Percentiles rank a stretch among this genome's conserved stretches.
These are phyloP conservation scores for Fusarium sp. DNA, from an alignment of 2,329 filamentous ascomycete genomes.

Conservation along the genomic window DNA sequence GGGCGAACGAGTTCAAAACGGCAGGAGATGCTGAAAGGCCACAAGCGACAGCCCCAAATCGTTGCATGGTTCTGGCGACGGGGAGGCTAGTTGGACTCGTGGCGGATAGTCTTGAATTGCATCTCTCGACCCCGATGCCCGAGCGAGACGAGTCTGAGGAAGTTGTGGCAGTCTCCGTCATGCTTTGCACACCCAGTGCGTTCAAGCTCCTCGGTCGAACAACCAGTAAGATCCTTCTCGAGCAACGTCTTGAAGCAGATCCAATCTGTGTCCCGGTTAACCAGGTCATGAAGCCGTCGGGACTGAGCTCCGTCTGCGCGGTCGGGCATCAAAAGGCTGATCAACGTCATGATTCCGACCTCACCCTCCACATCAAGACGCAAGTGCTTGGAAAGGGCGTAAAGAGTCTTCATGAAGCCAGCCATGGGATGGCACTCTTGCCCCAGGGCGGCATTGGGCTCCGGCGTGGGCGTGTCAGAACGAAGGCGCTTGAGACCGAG, in stretches of 20 bases:
- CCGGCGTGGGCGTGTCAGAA: background rate
- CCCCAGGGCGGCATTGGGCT: background rate
- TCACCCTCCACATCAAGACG: background rate
- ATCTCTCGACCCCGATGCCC: background rate
- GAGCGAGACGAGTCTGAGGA: background rate
- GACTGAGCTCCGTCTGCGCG: background rate
- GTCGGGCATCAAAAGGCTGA: background rate
- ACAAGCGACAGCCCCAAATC: background rate
- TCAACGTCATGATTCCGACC: background rate
- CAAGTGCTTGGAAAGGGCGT: background rate
- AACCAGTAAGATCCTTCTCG: background rate
- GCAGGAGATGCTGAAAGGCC: background rate
- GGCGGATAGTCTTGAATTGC: background rate
- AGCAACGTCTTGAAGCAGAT: background rate
- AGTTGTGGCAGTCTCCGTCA: background rate
- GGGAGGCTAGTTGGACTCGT: background rate
- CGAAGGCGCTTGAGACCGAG: background rate
- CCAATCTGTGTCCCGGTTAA: background rate
- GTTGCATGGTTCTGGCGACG: background rate
- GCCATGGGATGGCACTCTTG: background rate
- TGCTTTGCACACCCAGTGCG: background rate
- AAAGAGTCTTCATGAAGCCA: background rate
- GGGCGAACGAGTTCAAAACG: background rate
- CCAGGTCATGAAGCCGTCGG: background rate
- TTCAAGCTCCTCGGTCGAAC: background rate